These are phyloP conservation scores for Phoenix roebelenii DNA, from an alignment of 176 grass and related monocot genomes.

Conservation along the genomic window DNA sequence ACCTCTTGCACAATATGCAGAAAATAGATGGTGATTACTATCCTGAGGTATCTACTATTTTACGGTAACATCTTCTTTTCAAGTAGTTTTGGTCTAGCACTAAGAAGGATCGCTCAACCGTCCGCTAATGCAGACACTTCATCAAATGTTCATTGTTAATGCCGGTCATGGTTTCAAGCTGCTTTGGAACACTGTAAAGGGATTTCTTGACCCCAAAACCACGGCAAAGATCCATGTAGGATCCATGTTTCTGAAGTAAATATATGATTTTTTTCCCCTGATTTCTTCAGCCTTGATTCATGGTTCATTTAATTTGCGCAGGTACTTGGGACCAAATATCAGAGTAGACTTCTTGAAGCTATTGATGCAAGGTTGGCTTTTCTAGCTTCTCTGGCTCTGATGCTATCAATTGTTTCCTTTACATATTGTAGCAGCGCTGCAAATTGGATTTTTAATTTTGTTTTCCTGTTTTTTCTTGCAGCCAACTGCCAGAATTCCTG, in stretches of 20 bases:
- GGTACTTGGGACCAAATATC: constrained; percentile 88
- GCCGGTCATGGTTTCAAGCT: constrained; percentile 84
- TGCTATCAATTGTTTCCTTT: too few species aligned
- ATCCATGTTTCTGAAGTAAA: constrained; percentile 10
- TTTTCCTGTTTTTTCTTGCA: background rate
- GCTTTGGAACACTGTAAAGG: constrained; percentile 92
- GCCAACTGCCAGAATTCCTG: constrained; percentile 42
- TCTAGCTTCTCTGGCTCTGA: background rate
- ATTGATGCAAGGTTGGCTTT: constrained; percentile 66
- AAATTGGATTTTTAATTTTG: background rate
- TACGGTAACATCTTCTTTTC: too few species aligned
- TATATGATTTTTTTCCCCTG: constrained; percentile 5
- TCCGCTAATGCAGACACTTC: constrained; percentile 55
- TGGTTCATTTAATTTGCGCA: constrained; percentile 19
- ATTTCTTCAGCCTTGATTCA: constrained; percentile 2
- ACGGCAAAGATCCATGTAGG: constrained; percentile 95
- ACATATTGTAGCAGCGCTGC: too few species aligned
- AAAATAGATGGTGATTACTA: constrained; percentile 25
- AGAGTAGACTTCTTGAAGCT: constrained; percentile 77
- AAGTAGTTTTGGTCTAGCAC: too few species aligned
- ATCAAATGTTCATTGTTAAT: constrained; percentile 99
- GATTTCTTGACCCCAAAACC: constrained; percentile 98
- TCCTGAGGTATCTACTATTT: constrained; percentile 52
- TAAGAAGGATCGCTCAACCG: background rate
- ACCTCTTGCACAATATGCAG: constrained; percentile 18